Evolutionary conservation across 257 asterid genomes (phyloP), one percentile per base, ranked within the genome.

Genomic region (Penstemon newberryi): DNA sequence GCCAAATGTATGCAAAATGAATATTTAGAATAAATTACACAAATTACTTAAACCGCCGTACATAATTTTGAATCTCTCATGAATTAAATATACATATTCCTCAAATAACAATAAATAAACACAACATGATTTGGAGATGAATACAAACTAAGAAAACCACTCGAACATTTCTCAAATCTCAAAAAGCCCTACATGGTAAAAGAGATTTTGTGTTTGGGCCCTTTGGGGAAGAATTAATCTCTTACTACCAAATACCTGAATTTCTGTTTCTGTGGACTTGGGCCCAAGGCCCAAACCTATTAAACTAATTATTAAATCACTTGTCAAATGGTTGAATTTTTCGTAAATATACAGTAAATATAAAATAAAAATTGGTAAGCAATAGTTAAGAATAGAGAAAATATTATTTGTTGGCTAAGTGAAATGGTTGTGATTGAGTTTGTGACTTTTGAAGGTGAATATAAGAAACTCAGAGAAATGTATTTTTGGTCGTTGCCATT

Each of bases 381-480:
- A 67, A 87, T 68, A 59, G 79, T 75, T 0, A 85, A 15, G 8
- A 82, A 40, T 47, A 87, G 53, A 15, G 77, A 75, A 64, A 83
- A 13, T 11, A 84, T 60, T 63, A 86, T 42, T 75, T 89, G 98
- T 47, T 85, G 87, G 55, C 69, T 52, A 68, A 91, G 57, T 47
- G 98, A 87, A 70, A 91, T 70, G 49, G 73, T 72, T 47, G 50
- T 67, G 39, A 37, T 50, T 7, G 79, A 63, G 37, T 67, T 53
- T 15, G 44, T 18, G 50, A 54, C 11, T 45, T 57, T 69, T 38
- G 83, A 45, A 63, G 89, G 93, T 49, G 87, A 82, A 70, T 73
- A 81, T 4, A 85, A 74, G 54, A 89, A 87, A 40, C 86, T 84
- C 90, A 91, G 78, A 25, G 96, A 91, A 55, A 87, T 77, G 66